These are phyloP conservation scores for Hanseniaspora nectarophila DNA, from an alignment of 805 yeast species.

Conservation along the genomic window DNA sequence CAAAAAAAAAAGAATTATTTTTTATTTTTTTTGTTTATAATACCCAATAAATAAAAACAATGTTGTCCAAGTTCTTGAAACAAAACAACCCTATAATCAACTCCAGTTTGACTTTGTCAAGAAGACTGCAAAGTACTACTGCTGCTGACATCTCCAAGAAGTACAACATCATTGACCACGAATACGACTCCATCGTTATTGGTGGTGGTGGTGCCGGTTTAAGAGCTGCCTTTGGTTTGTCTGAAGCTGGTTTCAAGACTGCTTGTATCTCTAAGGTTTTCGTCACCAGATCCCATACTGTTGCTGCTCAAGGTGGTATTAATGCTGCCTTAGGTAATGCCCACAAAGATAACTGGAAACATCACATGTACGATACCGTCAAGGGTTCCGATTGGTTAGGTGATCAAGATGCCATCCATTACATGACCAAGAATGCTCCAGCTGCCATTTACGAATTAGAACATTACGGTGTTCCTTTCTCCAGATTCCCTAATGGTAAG, in stretches of 20 bases:
- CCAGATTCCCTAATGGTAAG: conserved; percentile 91
- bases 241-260: conserved; percentile 92
- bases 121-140: conserved; percentile 8
- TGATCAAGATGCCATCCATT: conserved; percentile 97
- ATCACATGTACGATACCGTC: conserved; percentile 99
- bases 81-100: neutral
- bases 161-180: conserved; percentile 91
- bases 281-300: conserved; percentile 98
- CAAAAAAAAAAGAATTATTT: too few relatives aligned
- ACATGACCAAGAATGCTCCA: conserved; percentile 98
- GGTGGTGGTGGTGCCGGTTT: conserved; percentile 99
- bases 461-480: conserved; percentile 96
- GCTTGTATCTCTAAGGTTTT: conserved; percentile 94
- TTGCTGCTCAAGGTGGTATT: conserved; percentile 99
- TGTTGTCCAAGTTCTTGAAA: conserved; percentile 6
- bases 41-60: neutral
- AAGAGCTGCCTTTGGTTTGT: conserved; percentile 95
- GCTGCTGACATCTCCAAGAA: conserved; percentile 28
- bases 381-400: conserved; percentile 99
- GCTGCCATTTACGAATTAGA: conserved; percentile 89
- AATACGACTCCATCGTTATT: conserved; percentile 92
- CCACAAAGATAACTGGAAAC: conserved; percentile 98
- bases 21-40: too few relatives aligned
- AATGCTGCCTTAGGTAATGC: conserved; percentile 97
- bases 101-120: neutral